These are phyloP conservation scores for Lachancea kluyveri DNA, from an alignment of 805 yeast species.

Conservation along the genomic window DNA sequence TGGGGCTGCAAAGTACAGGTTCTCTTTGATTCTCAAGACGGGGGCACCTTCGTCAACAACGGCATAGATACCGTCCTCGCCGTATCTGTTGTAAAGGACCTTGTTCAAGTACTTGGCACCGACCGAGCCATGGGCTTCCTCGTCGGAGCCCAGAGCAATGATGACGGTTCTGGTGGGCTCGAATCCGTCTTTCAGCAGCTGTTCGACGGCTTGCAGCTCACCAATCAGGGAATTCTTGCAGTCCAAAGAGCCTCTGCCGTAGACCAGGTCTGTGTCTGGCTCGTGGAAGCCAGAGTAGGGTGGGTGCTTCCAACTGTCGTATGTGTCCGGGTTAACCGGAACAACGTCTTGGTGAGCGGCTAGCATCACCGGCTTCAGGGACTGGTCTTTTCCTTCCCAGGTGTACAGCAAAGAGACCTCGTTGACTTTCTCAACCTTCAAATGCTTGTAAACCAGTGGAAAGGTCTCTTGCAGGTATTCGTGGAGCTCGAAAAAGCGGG, in stretches of 20 bases:
- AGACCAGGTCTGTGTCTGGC: constrained; percentile 44
- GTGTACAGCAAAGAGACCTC: constrained; percentile 60
- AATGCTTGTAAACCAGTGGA: constrained; percentile 45
- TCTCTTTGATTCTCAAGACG: constrained; percentile 34
- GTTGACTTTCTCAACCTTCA: constrained; percentile 51
- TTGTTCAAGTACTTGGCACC: constrained; percentile 52
- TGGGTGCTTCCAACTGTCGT: constrained; percentile 55
- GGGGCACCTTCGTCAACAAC: constrained; percentile 67
- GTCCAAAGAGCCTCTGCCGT: constrained; percentile 77
- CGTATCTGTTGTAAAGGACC: constrained; percentile 47
- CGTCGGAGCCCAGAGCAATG: constrained; percentile 72
- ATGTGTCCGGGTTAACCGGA: constrained; percentile 61
- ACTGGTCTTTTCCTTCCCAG: constrained; percentile 49
- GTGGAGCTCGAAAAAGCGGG: constrained; percentile 44
- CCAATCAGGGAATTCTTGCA: constrained; percentile 66
- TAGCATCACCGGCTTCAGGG: constrained; percentile 58
- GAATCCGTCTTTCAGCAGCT: constrained; percentile 43
- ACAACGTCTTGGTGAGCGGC: constrained; percentile 85
- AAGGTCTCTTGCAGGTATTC: constrained; percentile 46
- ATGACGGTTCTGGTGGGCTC: constrained; percentile 58
- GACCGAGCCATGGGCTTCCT: constrained; percentile 58
- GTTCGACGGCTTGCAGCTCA: constrained; percentile 60
- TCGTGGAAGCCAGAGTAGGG: constrained; percentile 68
- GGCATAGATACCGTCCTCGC: constrained; percentile 51
- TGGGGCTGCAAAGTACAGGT: constrained; percentile 43